phyloP scores from a whole-genome alignment of 768 basidiomycete species.

The Tulasnella sp. region DNA sequence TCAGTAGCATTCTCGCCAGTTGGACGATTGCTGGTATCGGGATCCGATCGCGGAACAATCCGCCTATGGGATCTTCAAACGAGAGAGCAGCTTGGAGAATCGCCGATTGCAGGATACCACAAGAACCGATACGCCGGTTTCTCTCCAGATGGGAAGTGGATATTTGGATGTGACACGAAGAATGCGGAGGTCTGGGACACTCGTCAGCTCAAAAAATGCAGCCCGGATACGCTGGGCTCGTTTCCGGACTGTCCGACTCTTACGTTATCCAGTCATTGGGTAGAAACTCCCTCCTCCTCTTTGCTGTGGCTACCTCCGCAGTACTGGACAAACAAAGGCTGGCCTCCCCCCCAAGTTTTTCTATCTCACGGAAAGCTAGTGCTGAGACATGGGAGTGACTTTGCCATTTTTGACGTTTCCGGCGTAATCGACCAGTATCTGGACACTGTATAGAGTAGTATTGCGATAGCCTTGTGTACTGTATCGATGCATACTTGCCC shows the following conservation, averaged over 20 bases:
- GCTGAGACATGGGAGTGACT: not conserved
- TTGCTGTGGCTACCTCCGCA: not conserved
- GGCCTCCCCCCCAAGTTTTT: not conserved
- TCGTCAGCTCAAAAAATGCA: not conserved
- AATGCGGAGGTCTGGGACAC: not conserved
- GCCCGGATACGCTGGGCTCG: not conserved
- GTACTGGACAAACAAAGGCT: no score
- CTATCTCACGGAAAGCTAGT: not conserved
- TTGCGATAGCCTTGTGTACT: no score
- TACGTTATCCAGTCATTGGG: not conserved
- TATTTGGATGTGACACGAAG: no score
- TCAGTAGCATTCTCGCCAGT: not conserved
- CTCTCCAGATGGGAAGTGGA: no score
- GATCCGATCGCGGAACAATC: not conserved
- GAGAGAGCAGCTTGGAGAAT: not conserved
- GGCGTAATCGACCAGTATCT: not conserved
- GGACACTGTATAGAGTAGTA: no score
- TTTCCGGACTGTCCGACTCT: not conserved
- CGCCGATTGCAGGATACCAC: not conserved
- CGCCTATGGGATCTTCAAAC: not conserved
- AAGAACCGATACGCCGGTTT: not conserved
- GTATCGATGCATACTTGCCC: no score
- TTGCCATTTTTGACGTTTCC: not conserved
- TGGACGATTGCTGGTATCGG: not conserved
- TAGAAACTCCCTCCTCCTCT: not conserved